phyloP scores from a whole-genome alignment of 2,329 filamentous ascomycete genomes.

The Cladosporium sp. region DNA sequence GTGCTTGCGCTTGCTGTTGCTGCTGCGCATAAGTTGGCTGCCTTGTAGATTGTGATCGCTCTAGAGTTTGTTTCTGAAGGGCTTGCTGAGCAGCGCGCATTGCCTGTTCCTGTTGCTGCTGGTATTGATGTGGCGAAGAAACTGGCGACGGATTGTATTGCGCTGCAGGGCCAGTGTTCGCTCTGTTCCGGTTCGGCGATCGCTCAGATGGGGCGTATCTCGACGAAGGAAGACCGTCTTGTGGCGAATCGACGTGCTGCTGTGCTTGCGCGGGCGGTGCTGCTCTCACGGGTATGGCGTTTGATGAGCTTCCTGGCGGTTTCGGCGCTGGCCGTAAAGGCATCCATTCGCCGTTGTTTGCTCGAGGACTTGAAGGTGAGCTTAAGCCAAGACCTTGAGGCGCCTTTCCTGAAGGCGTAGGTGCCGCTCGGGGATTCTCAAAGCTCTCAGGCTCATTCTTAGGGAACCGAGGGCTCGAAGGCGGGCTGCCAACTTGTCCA shows the following conservation, averaged over 20 bases:
- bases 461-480: constrained; percentile 80
- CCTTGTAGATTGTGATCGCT: constrained; percentile 61
- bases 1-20: constrained; percentile 36
- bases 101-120: constrained; percentile 80
- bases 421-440: constrained; percentile 90
- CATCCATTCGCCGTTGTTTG: constrained; percentile 35
- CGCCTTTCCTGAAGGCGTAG: constrained; percentile 34
- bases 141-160: constrained; percentile 46
- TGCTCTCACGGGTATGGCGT: constrained; percentile 44
- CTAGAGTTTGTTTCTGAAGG: constrained; percentile 62
- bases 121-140: constrained; percentile 43
- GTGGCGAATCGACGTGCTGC: constrained; percentile 1
- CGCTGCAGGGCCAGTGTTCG: constrained; percentile 42
- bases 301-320: constrained; percentile 58
- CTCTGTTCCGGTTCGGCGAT: constrained; percentile 37
- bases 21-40: constrained; percentile 40
- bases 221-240: constrained; percentile 2
- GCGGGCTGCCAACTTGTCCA: constrained; percentile 66
- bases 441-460: constrained; percentile 90
- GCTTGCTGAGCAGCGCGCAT: constrained; percentile 75
- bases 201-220: constrained; percentile 1
- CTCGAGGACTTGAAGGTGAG: constrained; percentile 37
- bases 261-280: constrained; percentile 39
- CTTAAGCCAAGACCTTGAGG: constrained; percentile 38
- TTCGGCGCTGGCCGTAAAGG: constrained; percentile 82